phyloP scores from a whole-genome alignment of 225 moss, liverwort and hornwort genomes.

The Anthoceros angustus region DNA sequence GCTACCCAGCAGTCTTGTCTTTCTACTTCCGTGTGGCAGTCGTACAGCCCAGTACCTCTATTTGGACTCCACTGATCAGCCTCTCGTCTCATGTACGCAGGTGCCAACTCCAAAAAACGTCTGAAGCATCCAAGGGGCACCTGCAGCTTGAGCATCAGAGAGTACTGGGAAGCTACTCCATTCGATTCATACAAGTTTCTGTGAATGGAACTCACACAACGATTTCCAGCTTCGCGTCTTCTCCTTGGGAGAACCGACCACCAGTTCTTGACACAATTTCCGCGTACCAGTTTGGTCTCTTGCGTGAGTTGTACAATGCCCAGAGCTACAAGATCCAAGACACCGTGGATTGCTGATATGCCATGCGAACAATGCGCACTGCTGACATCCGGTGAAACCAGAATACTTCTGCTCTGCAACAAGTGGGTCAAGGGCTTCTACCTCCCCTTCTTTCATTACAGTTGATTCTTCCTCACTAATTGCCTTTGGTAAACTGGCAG shows the following conservation, averaged over 20 bases:
- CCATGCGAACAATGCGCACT: background rate
- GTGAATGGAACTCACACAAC: background rate
- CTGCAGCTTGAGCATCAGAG: background rate
- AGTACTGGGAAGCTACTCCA: background rate
- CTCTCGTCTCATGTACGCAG: slow-evolving; percentile 42
- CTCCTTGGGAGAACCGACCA: slow-evolving; percentile 34
- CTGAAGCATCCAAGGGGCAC: slow-evolving; percentile 19
- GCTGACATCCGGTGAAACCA: background rate
- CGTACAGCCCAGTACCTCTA: slow-evolving; percentile 60
- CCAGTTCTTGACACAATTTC: slow-evolving; percentile 53
- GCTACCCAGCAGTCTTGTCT: slow-evolving; percentile 69
- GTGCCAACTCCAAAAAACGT: slow-evolving; percentile 68
- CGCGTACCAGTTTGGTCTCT: slow-evolving; percentile 90
- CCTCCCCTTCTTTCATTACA: slow-evolving; percentile 17
- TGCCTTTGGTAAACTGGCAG: slow-evolving; percentile 23
- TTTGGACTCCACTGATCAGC: slow-evolving; percentile 65
- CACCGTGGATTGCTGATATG: slow-evolving; percentile 3
- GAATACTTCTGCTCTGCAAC: background rate
- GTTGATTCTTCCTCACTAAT: slow-evolving; percentile 63
- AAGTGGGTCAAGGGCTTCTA: background rate
- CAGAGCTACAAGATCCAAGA: slow-evolving; percentile 31
- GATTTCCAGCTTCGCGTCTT: background rate
- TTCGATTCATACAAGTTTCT: background rate
- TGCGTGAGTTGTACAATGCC: slow-evolving; percentile 71
- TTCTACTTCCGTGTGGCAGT: slow-evolving; percentile 30